phyloP scores from a whole-genome alignment of 768 basidiomycete species.

The Gelatoporia subvermispora region DNA sequence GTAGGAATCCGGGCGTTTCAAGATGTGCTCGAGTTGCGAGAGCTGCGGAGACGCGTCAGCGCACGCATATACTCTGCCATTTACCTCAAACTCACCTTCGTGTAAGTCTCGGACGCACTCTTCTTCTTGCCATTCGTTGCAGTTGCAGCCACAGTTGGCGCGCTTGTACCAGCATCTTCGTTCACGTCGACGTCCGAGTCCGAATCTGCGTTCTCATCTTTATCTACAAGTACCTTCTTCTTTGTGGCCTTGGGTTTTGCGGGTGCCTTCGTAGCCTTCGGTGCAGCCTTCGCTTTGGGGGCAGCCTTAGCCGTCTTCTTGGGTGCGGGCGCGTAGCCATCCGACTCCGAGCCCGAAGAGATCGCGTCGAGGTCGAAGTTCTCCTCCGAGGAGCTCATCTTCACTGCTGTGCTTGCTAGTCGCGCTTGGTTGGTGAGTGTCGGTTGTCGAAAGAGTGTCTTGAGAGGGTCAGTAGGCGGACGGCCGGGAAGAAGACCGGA shows the following conservation, averaged over 20 bases:
- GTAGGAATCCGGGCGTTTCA: constrained; percentile 90
- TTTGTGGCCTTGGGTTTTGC: constrained; percentile 54
- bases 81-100: constrained; percentile 55
- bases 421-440: not conserved
- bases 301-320: constrained; percentile 38
- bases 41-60: constrained; percentile 47
- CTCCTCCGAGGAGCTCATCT: constrained; percentile 77
- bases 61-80: not conserved
- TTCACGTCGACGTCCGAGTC: constrained; percentile 41
- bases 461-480: not conserved
- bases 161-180: constrained; percentile 28
- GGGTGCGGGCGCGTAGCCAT: constrained; percentile 54
- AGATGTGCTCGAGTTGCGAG: constrained; percentile 89
- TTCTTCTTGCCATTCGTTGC: constrained; percentile 61
- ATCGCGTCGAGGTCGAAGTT: constrained; percentile 56
- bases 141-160: constrained; percentile 18
- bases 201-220: constrained; percentile 54
- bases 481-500: not conserved
- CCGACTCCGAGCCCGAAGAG: constrained; percentile 57
- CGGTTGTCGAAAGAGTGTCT: not conserved
- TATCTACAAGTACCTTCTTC: constrained; percentile 68
- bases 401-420: not conserved
- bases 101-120: constrained; percentile 86
- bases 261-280: constrained; percentile 40
- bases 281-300: constrained; percentile 42